These are phyloP conservation scores for Ensete ventricosum DNA, from an alignment of 176 grass and related monocot species.

Conservation along the genomic window DNA sequence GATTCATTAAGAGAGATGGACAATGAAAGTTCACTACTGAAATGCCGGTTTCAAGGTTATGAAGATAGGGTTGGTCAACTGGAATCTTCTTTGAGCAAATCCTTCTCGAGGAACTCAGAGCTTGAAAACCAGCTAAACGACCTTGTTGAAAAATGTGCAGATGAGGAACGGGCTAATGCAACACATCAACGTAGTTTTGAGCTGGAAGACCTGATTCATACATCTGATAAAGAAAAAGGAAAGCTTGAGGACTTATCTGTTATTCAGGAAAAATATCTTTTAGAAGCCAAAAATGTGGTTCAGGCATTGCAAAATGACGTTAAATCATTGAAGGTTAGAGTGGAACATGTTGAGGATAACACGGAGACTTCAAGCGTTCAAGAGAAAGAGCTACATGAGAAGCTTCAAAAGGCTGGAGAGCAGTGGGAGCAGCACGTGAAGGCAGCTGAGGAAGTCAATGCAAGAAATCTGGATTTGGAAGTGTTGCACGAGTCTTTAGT, in stretches of 20 bases:
- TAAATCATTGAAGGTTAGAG: constrained; percentile 31
- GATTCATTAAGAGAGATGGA: too few species aligned
- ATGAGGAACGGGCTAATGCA: constrained; percentile 1
- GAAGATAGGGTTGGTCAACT: constrained; percentile 25
- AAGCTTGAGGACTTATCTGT: constrained; percentile 45
- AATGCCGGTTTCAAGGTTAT: background rate
- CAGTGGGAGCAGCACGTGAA: background rate
- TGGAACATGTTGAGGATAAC: constrained; percentile 46
- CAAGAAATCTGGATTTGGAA: background rate
- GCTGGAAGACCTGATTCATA: constrained; percentile 22
- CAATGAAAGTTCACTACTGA: too few species aligned
- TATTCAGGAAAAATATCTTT: constrained; percentile 30
- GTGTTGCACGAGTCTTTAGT: background rate
- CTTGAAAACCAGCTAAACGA: constrained; percentile 9
- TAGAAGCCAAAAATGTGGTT: constrained; percentile 44
- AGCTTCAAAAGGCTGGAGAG: constrained; percentile 38
- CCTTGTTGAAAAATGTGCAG: constrained; percentile 1
- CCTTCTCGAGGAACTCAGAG: constrained; percentile 1
- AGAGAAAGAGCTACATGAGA: constrained; percentile 44
- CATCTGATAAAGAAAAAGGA: constrained; percentile 52
- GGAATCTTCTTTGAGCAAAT: background rate
- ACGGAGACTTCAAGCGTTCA: constrained; percentile 40
- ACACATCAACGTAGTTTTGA: constrained; percentile 10
- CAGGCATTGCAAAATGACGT: constrained; percentile 30
- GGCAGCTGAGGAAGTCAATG: background rate